Percentiles rank a stretch among this genome's conserved stretches.
Evolutionary conservation across 2,329 filamentous ascomycete species (phyloP).

Genomic region (Aspergillus ustus): DNA sequence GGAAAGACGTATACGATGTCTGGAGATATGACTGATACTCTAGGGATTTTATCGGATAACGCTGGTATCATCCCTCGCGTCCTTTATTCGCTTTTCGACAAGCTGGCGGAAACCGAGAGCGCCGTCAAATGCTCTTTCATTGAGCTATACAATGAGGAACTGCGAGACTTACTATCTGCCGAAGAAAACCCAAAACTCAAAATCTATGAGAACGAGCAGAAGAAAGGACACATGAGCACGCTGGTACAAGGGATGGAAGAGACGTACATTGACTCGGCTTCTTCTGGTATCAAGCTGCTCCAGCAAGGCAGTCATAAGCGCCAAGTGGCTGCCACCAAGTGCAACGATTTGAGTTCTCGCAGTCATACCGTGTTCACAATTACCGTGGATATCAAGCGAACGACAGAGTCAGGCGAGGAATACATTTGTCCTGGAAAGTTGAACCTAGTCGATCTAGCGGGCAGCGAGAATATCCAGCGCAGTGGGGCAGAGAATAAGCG

Average conservation of each 20-base stretch:
- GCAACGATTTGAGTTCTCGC: conserved; percentile 95
- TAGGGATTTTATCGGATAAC: conserved; percentile 84
- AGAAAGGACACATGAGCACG: conserved; percentile 82
- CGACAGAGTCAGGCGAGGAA: conserved; percentile 82
- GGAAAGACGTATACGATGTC: conserved; percentile 99
- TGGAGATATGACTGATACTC: conserved; percentile 87
- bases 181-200: conserved; percentile 89
- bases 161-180: conserved; percentile 81
- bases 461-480: conserved; percentile 95
- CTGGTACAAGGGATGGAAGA: conserved; percentile 98
- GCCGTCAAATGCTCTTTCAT: conserved; percentile 98
- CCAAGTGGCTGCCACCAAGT: conserved; percentile 99
- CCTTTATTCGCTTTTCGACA: conserved; percentile 82
- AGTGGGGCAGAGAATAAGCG: conserved; percentile 98
- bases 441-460: conserved; percentile 94
- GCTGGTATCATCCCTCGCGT: conserved; percentile 96
- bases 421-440: conserved; percentile 90
- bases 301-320: conserved; percentile 89
- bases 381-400: conserved; percentile 84
- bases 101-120: conserved; percentile 81
- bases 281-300: conserved; percentile 84
- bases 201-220: conserved; percentile 81
- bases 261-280: conserved; percentile 83
- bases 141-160: conserved; percentile 96
- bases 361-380: conserved; percentile 98